Base-by-base conservation (phyloP, 1,284 basidiomycete species). In the Malassezia slooffiae region DNA sequence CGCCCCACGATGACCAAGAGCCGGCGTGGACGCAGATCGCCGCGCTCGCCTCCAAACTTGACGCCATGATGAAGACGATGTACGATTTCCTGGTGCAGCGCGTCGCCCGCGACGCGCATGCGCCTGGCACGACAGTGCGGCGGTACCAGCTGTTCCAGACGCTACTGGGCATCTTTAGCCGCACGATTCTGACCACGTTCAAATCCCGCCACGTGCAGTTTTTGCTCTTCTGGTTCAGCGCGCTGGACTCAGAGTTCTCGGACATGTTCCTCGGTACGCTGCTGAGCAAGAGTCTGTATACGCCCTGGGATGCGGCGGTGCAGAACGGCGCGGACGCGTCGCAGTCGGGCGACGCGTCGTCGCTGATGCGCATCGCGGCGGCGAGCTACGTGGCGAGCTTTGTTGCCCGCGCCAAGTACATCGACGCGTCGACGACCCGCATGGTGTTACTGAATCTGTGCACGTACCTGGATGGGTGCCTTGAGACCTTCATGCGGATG, bases 201-300 rank as follows among this genome's bases (percentile, higher is more conserved):
- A 88, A 90, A 67, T 95, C 88, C 0, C 84, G 91, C 31, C 91
- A 97, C 70, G 90, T 89, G 1, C 93, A 97, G 60, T 99, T 99
- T 72, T 76, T 97, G 48, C 66, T 97, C 34, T 99, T 97, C 75
- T 91, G 87, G 81, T 88, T 83, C 65, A 79, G 87, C 17, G 93
- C 90, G 1, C 79, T 93, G 42, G 82, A 90, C 54, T 75, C 82
- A 7, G 80, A 86, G 47, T 95, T 90, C 62, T 80, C 84, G 31
- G 91, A 97, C 69, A 77, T 86, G 45, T 95, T 97, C 67, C 83
- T 89, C 46, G 90, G 90, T 31, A 80, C 89, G 62, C 80, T 99
- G 20, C 82, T 96, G 33, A 82, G 83, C 15, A 82, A 85, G 50
- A 86, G 89, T 0, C 73, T 96, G 11, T 80, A 90, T 52, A 75